phyloP scores from a whole-genome alignment of 805 yeast species.

The Pichia phayaonensis region DNA sequence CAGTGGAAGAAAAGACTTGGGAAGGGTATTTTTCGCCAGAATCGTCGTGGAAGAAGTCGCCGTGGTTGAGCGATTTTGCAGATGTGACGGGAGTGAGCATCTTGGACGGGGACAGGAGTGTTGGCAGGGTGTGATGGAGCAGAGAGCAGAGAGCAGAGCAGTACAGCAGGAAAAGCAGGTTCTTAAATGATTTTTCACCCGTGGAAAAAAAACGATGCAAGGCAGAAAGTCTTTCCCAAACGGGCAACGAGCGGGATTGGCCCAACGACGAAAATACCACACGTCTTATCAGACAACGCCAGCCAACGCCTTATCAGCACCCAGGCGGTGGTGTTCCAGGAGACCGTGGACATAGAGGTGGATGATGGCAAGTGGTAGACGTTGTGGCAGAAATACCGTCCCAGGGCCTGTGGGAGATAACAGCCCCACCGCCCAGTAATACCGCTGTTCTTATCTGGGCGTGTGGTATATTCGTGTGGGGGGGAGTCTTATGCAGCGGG shows the following conservation, averaged over 20 bases:
- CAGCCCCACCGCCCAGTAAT: too few species aligned
- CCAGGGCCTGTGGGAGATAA: not conserved
- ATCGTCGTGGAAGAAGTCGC: not conserved
- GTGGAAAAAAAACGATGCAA: too few species aligned
- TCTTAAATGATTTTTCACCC: not conserved
- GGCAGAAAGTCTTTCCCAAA: too few species aligned
- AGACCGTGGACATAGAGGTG: not conserved
- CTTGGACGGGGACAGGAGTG: too few species aligned
- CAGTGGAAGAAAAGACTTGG: not conserved
- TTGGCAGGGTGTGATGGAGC: not conserved
- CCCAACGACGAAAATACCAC: not conserved
- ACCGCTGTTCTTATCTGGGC: too few species aligned
- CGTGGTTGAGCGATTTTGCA: not conserved
- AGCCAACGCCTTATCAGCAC: not conserved
- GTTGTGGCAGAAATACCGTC: not conserved
- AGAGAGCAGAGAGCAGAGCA: not conserved
- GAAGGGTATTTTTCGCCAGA: not conserved
- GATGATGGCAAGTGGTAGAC: too few species aligned
- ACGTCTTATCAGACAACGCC: not conserved
- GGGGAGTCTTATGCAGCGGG: too few species aligned
- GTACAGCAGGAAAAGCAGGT: not conserved
- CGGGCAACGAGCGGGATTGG: not conserved
- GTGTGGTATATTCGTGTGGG: too few species aligned
- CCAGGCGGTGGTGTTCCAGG: not conserved
- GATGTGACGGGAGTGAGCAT: not conserved